Base-by-base conservation (phyloP, 306 rosid species). In the Quercus rubra region DNA sequence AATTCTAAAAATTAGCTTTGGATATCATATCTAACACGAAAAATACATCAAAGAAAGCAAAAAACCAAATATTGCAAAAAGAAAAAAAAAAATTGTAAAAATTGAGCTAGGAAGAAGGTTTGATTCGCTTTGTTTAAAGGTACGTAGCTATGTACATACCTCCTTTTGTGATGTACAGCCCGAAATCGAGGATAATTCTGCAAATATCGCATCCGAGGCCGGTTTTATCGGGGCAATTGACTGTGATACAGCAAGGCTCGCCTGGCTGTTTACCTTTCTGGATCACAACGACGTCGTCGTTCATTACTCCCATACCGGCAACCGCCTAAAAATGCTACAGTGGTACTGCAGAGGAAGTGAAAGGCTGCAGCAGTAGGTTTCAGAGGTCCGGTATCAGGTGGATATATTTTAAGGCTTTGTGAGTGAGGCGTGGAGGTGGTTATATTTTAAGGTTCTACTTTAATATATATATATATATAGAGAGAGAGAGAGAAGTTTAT, bases 161-260 rank as follows among this genome's bases (percentile, higher is more conserved):
- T 85, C 93, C 97, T 90, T 88, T 92, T 21, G 82, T 28, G 13
- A 92, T 86, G 83, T 62, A 79, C 62, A 92, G 89, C 21, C 93
- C 97, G 54, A 90, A 90, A 63, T 92, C 89, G 57, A 92, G 92
- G 78, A 92, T 85, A 49, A 86, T 62, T 64, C 91, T 83, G 83
- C 90, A 92, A 71, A 92, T 87, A 79, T 91, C 93, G 78, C 91
- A 90, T 7, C 87, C 97, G 52, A 90, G 92, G 25, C 97, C 96
- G 71, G 89, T 84, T 82, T 88, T 89, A 68, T 89, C 93, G 14
- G 96, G 96, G 82, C 97, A 92, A 70, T 89, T 92, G 62, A 91
- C 88, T 62, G 93, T 91, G 81, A 92, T 56, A 59, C 88, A 69
- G 75, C 52, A 82, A 61, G 93, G 90, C 41, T 91, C 92, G 41